Base-by-base conservation (phyloP, 371 early-diverging fungal species). In the Mucor circinelloides region DNA sequence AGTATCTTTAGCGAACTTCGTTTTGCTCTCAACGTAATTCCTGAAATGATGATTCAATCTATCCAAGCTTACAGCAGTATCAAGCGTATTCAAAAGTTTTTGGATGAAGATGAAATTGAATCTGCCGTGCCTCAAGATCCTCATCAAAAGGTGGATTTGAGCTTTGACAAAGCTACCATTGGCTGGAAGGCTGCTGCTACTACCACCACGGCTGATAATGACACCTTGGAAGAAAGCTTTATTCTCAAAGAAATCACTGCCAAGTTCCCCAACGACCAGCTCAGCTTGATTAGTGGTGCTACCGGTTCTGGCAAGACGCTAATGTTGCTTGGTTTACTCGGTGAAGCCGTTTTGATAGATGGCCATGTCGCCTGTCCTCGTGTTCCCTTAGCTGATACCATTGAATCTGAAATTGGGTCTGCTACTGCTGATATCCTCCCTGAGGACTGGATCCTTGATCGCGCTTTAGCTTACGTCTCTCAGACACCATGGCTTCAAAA, bases 401-500 rank as follows among this genome's bases (percentile, higher is more conserved):
- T 78, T 28, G 52, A 52, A 52, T 80, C 76, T 64, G 64, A 78
- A 75, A 15, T 75, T 79, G 21, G 76, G 68, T 31, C 62, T 68
- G 6, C 83, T 71, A 66, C 72, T 46, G 48, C 27, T 2, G 48
- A 58, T 28, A 71, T 69, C 31, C 15, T 54, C 34, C 54, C 66
- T 7, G 30, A 58, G 12, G 36, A 66, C n/a, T 75, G 76, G 76
- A 64, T 72, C 17, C 32, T 67, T 1, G 52, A 59, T 3, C 55
- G 71, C 21, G 61, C 74, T 25, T 62, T 77, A 36, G 69, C 77
- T 5, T 77, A 71, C 63, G 74, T 68, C 2, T 60, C 72, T 1
- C 82, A 81, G 60, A 73, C 77, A 9, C 92, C 96, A 3, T 96
- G 96, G 96, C 82, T 96, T 31, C 89, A 90, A 70, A 93, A 96